These are phyloP conservation scores for Gardenia jasminoides DNA, from an alignment of 257 asterid species.

Conservation along the genomic window DNA sequence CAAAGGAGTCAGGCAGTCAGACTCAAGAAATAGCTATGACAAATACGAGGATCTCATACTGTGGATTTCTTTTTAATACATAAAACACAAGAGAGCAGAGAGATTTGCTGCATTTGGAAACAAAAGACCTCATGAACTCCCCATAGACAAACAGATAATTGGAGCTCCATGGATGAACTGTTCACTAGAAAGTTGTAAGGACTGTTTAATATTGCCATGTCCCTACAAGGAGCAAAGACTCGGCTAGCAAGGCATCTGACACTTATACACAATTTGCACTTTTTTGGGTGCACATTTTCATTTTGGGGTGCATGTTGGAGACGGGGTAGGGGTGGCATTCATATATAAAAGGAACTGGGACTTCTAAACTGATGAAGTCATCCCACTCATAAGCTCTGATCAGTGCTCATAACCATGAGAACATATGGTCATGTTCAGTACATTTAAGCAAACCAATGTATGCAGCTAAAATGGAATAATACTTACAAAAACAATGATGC, in stretches of 20 bases:
- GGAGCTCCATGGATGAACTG: background rate
- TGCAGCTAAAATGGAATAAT: background rate
- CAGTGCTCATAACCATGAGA: background rate
- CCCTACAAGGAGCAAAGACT: background rate
- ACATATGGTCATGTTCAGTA: background rate
- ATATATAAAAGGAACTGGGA: background rate
- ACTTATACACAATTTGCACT: background rate
- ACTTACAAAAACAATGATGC: background rate
- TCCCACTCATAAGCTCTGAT: background rate
- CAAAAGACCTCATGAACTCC: background rate
- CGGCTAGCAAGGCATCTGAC: background rate
- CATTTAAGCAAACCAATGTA: background rate
- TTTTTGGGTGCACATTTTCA: background rate
- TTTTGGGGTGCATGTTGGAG: background rate
- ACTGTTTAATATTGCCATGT: background rate
- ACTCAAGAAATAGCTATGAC: background rate
- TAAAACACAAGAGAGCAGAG: background rate
- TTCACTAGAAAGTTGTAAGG: background rate
- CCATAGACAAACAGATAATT: background rate
- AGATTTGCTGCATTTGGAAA: constrained; percentile 7
- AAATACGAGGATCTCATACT: too few relatives aligned
- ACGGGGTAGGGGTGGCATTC: too few relatives aligned
- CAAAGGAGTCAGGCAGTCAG: constrained; percentile 13
- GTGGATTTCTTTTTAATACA: background rate
- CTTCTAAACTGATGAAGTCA: background rate